Percentiles rank a stretch among this genome's conserved stretches.
Conservation (phyloP, 257 asterid species). For the Solanum paucissectum region DNA sequence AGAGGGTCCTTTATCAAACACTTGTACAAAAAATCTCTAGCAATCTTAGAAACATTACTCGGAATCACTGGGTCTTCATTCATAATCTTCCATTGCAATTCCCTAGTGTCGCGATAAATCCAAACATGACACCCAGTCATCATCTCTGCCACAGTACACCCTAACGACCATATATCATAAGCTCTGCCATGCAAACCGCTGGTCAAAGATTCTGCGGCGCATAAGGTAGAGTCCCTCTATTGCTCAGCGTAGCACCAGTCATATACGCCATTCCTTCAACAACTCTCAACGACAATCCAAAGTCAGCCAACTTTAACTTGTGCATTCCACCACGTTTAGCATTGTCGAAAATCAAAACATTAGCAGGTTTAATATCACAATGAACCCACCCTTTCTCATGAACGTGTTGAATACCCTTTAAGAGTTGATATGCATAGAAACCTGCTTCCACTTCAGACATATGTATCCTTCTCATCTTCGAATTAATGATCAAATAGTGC, state of each 20-base stretch:
- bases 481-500: not conserved
- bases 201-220: not conserved
- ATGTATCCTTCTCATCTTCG: not conserved
- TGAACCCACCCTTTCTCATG: conserved; percentile 1
- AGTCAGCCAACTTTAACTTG: conserved; percentile 4
- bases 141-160: not conserved
- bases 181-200: not conserved
- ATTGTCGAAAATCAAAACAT: not conserved
- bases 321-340: not conserved
- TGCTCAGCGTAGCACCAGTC: not conserved
- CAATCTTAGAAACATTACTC: not conserved
- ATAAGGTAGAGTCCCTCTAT: not conserved
- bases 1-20: too few species aligned
- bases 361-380: conserved; percentile 8
- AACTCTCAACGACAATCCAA: not conserved
- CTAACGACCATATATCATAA: not conserved
- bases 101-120: not conserved
- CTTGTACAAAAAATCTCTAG: not conserved
- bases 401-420: not conserved
- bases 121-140: not conserved
- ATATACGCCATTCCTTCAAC: not conserved
- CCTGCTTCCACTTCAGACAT: not conserved
- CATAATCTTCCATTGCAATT: not conserved
- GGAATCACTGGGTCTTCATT: not conserved
- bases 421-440: not conserved